These are phyloP conservation scores for Dipteronia dyeriana DNA, from an alignment of 345 rosid species.

Conservation along the genomic window DNA sequence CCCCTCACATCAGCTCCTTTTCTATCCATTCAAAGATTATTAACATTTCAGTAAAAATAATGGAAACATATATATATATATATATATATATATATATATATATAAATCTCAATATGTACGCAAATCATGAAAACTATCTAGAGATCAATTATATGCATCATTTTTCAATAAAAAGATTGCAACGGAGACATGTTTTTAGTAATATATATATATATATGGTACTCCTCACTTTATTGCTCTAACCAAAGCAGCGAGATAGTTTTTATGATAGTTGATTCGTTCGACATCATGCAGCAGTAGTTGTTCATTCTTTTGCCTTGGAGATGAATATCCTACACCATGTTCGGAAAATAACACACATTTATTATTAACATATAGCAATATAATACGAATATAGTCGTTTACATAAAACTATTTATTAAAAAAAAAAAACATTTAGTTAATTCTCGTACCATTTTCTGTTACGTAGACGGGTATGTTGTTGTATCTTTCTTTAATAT, in stretches of 20 bases:
- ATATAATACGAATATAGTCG: background rate
- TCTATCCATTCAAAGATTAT: constrained; percentile 16
- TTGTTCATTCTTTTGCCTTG: constrained; percentile 6
- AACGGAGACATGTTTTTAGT: too few relatives aligned
- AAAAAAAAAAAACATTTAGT: background rate
- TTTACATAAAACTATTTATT: background rate
- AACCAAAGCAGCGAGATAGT: constrained; percentile 41
- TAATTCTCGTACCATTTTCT: constrained; percentile 41
- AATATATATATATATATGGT: too few relatives aligned
- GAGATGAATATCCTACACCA: constrained; percentile 36
- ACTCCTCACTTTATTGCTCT: constrained; percentile 37
- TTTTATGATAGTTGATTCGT: constrained; percentile 37
- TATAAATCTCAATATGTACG: background rate
- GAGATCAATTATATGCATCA: too few relatives aligned
- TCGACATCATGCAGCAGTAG: constrained; percentile 20
- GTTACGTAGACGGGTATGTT: constrained; percentile 46
- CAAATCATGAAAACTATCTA: background rate
- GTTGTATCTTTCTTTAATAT: constrained; percentile 39
- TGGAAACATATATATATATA: background rate
- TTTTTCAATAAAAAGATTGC: too few relatives aligned
- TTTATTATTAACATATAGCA: background rate
- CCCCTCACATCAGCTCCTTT: constrained; percentile 49
- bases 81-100: too few relatives aligned
- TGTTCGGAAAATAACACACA: background rate
- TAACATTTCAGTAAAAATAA: background rate